Percentiles rank a stretch among this genome's conserved stretches.
Conservation (phyloP, 75 land plant genomes). For the Picea glauca region DNA sequence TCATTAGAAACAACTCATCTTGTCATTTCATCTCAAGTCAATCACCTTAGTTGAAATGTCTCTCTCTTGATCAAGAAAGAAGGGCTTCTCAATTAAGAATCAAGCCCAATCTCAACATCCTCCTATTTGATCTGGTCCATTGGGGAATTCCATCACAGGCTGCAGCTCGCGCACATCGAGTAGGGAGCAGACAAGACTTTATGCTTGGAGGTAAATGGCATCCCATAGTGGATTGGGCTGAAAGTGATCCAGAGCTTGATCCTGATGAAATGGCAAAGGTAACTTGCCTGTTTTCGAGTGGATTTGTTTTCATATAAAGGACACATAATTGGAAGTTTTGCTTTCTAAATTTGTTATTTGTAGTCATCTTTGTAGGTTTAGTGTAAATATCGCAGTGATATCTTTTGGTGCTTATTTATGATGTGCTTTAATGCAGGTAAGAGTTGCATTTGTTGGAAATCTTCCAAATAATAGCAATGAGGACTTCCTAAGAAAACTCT, state of each 20-base stretch:
- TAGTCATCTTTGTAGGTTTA: background rate
- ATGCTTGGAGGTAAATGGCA: constrained; percentile 32
- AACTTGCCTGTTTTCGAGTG: background rate
- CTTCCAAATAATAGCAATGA: constrained; percentile 29
- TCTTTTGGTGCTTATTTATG: background rate
- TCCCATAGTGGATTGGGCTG: constrained; percentile 40
- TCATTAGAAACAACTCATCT: constrained; percentile 7
- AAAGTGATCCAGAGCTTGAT: constrained; percentile 24
- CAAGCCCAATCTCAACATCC: constrained; percentile 7
- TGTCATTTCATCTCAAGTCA: constrained; percentile 11
- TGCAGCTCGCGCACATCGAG: constrained; percentile 39
- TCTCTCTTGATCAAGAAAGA: constrained; percentile 7
- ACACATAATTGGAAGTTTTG: background rate
- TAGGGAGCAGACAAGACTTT: constrained; percentile 37
- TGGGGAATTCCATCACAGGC: constrained; percentile 39
- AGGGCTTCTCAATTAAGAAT: constrained; percentile 3
- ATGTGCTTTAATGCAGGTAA: constrained; percentile 18
- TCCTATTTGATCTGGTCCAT: constrained; percentile 21
- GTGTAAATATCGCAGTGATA: background rate
- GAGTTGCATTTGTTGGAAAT: constrained; percentile 34
- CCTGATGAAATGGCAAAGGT: constrained; percentile 42
- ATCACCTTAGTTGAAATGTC: constrained; percentile 6
- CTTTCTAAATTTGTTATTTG: background rate
- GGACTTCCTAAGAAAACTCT: constrained; percentile 21
- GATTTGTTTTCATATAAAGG: background rate